Evolutionary conservation across 2,329 filamentous ascomycete species (phyloP), one percentile per base, ranked within the genome.

Genomic region (Venturia asperata): DNA sequence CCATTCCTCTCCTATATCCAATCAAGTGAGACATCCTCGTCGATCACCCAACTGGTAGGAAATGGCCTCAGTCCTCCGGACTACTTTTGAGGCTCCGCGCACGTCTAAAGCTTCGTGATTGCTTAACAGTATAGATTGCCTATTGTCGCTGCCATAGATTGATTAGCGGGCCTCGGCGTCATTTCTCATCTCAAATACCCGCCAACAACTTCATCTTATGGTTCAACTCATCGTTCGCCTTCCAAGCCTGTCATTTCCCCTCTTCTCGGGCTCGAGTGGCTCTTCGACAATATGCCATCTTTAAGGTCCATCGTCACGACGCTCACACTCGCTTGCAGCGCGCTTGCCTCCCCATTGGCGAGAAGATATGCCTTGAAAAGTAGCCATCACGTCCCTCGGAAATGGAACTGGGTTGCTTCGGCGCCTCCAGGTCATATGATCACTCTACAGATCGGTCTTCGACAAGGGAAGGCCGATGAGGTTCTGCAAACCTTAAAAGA

Each of bases 371-470:
- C 74, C 7, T 75, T 86, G 68, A 87, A 86, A 74, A 84, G 86
- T 67, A 76, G 75, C 21, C 83, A 86, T 71, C 68, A 74, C 68
- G 79, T 82, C 13, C 83, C 84, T 6, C 72, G 74, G 41, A 75
- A 74, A 64, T 87, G 83, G 83, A 77, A 73, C 10, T 76, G 76
- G 66, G 70, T 80, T 60, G 77, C 77, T 47, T 74, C 77, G 39
- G 80, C 83, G 4, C 77, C 81, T 55, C 76, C 78, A 58, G 73
- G 77, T 24, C 78, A 82, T 67, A 74, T 77, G 37, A 79, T 86
- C 66, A 74, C 82, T 43, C 73, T 87, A 60, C 80, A 84, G 63
- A 85, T 86, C 70, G 84, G 81, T 41, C 71, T 87, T 67, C 85
- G 82, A 76, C 84, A 86, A 71, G 77, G 78, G 66, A 80, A 81